phyloP scores from a whole-genome alignment of 2,329 filamentous ascomycete species.

The Domatiomyces globalis region DNA sequence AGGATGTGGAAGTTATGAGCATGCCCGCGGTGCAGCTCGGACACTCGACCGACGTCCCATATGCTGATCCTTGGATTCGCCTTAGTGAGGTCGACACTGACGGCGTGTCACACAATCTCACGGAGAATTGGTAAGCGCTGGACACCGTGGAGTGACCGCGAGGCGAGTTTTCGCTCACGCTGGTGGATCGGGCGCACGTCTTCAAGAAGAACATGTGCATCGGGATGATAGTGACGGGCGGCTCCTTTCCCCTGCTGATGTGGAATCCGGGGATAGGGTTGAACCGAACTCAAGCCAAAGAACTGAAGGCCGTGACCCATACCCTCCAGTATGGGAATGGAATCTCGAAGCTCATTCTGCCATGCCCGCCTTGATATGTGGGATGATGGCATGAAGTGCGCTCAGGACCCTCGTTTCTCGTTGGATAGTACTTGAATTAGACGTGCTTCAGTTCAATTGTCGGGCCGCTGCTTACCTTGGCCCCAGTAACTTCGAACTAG shows the following conservation, averaged over 20 bases:
- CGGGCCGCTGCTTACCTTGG: too few relatives aligned
- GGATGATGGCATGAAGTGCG: too few relatives aligned
- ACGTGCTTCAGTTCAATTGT: too few relatives aligned
- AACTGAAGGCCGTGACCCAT: too few relatives aligned
- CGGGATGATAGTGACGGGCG: constrained; percentile 6
- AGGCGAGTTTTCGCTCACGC: neutral
- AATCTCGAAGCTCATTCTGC: too few relatives aligned
- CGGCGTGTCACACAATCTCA: neutral
- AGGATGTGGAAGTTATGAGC: neutral
- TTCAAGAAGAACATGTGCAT: constrained; percentile 7
- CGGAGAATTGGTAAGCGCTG: neutral
- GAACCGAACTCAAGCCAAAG: too few relatives aligned
- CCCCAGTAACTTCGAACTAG: too few relatives aligned
- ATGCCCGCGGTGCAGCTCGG: neutral
- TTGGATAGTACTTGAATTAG: too few relatives aligned
- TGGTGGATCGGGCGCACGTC: constrained; percentile 7
- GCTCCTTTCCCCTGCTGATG: constrained; percentile 5
- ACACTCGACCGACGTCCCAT: neutral
- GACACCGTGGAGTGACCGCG: neutral
- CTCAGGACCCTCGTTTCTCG: too few relatives aligned
- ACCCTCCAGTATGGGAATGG: too few relatives aligned
- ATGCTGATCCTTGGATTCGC: neutral
- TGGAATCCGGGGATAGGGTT: neutral
- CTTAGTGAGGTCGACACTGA: neutral
- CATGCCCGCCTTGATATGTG: too few relatives aligned